Evolutionary conservation across 495 filamentous ascomycete species (phyloP).

Genomic region (Talaromyces trachyspermus): DNA sequence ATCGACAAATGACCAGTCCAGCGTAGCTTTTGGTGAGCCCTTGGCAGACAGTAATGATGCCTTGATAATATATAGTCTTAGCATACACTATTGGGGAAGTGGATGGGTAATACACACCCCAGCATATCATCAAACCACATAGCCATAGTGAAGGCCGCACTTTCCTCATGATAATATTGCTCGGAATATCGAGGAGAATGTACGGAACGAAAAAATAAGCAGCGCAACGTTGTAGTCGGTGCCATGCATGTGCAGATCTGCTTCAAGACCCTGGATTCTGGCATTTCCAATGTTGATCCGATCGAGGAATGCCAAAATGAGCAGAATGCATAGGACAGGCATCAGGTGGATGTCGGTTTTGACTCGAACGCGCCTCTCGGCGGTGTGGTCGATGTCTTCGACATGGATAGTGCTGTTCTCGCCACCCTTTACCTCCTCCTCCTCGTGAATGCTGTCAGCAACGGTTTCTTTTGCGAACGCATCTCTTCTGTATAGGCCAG

Average conservation of each 20-base stretch:
- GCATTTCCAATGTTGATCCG: conserved; percentile 85
- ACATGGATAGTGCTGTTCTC: too few relatives aligned
- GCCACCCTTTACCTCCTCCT: too few relatives aligned
- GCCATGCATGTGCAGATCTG: conserved; percentile 55
- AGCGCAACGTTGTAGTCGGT: conserved; percentile 71
- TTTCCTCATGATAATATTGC: conserved; percentile 56
- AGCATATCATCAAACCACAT: conserved; percentile 39
- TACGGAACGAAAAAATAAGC: conserved; percentile 64
- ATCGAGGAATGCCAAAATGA: conserved; percentile 79
- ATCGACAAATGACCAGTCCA: conserved; percentile 42
- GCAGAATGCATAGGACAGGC: conserved; percentile 79
- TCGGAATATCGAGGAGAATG: conserved; percentile 54
- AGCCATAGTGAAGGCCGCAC: conserved; percentile 50
- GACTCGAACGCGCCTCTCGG: too few relatives aligned
- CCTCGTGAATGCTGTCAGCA: too few relatives aligned
- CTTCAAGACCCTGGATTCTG: conserved; percentile 66
- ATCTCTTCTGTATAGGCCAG: too few relatives aligned
- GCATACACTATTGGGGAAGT: conserved; percentile 23
- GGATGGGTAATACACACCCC: conserved; percentile 25
- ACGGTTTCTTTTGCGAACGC: too few relatives aligned
- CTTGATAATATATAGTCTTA: conserved; percentile 17
- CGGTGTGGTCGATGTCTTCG: too few relatives aligned
- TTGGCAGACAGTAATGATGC: conserved; percentile 30
- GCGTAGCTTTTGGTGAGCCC: conserved; percentile 35
- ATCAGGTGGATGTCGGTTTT: conserved; percentile 65